These are phyloP conservation scores for Cystoderma amianthinum DNA, from an alignment of 768 basidiomycete species.

Conservation along the genomic window DNA sequence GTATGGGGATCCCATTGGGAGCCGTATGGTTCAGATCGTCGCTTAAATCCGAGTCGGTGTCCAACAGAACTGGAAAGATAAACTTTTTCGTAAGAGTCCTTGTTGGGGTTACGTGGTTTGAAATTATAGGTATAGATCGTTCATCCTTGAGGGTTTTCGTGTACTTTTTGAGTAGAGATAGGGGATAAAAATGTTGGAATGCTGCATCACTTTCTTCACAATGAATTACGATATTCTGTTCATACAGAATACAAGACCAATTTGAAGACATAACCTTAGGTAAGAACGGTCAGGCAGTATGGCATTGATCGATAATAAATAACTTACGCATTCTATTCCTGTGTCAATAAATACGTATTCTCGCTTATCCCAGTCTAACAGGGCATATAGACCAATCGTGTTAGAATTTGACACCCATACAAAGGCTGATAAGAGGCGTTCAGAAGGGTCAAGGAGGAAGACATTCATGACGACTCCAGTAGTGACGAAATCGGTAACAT, in stretches of 20 bases:
- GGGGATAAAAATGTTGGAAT: slow-evolving; percentile 64
- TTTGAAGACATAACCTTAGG: slow-evolving; percentile 57
- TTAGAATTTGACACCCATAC: slow-evolving; percentile 56
- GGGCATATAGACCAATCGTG: slow-evolving; percentile 53
- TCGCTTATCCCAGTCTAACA: slow-evolving; percentile 58
- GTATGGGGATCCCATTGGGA: neutral
- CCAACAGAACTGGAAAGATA: slow-evolving; percentile 29
- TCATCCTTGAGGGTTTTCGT: slow-evolving; percentile 15
- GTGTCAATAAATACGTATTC: slow-evolving; percentile 73
- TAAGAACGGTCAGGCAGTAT: slow-evolving; percentile 3
- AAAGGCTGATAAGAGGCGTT: slow-evolving; percentile 57
- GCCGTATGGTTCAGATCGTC: too few species aligned
- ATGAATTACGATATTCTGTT: slow-evolving; percentile 64
- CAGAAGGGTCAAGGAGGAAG: slow-evolving; percentile 62
- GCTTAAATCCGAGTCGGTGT: slow-evolving; percentile 7
- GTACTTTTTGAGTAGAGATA: slow-evolving; percentile 30
- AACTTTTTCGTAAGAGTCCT: slow-evolving; percentile 46
- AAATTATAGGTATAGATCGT: slow-evolving; percentile 31
- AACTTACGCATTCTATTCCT: slow-evolving; percentile 64
- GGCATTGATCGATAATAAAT: neutral
- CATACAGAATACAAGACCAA: slow-evolving; percentile 70
- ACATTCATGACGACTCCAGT: slow-evolving; percentile 72
- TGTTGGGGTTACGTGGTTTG: slow-evolving; percentile 31
- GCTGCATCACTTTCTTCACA: slow-evolving; percentile 63
- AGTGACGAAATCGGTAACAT: slow-evolving; percentile 57